Evolutionary conservation across 2,329 filamentous ascomycete genomes (phyloP).

Genomic region (Fusarium fujikuroi): DNA sequence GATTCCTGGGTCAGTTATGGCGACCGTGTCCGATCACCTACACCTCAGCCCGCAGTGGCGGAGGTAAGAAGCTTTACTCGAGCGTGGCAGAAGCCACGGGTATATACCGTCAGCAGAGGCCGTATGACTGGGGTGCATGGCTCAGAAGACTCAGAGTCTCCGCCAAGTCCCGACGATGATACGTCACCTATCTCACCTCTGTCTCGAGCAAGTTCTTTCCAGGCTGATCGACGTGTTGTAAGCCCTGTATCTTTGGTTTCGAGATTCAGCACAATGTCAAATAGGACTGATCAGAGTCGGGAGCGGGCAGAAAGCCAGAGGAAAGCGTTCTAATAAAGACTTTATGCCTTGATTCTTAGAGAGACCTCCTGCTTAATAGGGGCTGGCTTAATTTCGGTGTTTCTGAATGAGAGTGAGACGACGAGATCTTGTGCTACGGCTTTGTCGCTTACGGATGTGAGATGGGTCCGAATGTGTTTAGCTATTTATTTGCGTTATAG

Average conservation of each 20-base stretch:
- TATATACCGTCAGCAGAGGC: conserved; percentile 35
- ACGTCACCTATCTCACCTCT: conserved; percentile 12
- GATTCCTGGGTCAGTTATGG: conserved; percentile 31
- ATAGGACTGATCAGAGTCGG: neutral
- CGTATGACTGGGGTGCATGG: conserved; percentile 10
- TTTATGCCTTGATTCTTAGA: neutral
- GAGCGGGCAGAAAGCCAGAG: neutral
- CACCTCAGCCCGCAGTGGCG: conserved; percentile 41
- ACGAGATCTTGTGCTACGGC: conserved; percentile 18
- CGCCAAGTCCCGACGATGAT: neutral
- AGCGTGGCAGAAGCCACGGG: conserved; percentile 36
- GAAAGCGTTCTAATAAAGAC: neutral
- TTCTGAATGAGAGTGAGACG: conserved; percentile 15
- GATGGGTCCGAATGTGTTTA: neutral
- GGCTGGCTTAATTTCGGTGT: conserved; percentile 18
- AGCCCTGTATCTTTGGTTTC: conserved; percentile 21
- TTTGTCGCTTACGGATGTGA: neutral
- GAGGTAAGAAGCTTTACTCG: conserved; percentile 40
- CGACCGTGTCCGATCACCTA: conserved; percentile 39
- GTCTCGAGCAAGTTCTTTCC: conserved; percentile 2
- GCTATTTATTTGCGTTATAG: too few species aligned
- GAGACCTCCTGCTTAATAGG: neutral
- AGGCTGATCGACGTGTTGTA: neutral
- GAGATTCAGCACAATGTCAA: conserved; percentile 17
- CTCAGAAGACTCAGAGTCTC: conserved; percentile 1